Percentiles rank a stretch among this genome's conserved stretches.
These are phyloP conservation scores for Pseudoturritis turrita DNA, from an alignment of 345 rosid genomes.

Conservation along the genomic window DNA sequence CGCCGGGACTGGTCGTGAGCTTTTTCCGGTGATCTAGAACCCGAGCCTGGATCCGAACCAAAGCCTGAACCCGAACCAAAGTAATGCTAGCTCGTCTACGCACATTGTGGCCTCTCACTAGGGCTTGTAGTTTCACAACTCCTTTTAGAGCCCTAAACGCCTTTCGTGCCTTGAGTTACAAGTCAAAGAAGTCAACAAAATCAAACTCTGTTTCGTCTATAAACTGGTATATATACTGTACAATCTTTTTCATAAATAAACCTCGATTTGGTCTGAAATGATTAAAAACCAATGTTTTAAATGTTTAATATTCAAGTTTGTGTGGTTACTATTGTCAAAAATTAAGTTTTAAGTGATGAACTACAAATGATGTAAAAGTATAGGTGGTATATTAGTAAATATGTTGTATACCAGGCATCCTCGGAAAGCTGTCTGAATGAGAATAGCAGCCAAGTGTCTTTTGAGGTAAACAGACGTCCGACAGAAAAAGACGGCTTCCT, in stretches of 20 bases:
- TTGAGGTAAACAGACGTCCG: conserved; percentile 40
- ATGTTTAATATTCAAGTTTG: neutral
- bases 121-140: conserved; percentile 79
- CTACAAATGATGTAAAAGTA: neutral
- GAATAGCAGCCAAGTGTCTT: conserved; percentile 62
- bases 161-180: conserved; percentile 59
- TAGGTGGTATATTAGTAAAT: neutral
- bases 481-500: conserved; percentile 47
- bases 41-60: conserved; percentile 69
- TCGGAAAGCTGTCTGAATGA: conserved; percentile 73
- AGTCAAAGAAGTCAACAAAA: conserved; percentile 23
- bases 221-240: neutral
- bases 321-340: neutral
- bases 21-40: conserved; percentile 55
- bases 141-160: conserved; percentile 75
- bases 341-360: neutral
- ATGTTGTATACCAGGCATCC: conserved; percentile 60
- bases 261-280: neutral
- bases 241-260: neutral
- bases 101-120: conserved; percentile 84
- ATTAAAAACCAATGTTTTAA: too few species aligned
- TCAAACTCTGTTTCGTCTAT: neutral
- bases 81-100: conserved; percentile 66
- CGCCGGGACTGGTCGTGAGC: conserved; percentile 34
- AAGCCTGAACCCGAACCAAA: conserved; percentile 65